These are phyloP conservation scores for Geotrichum australiense DNA, from an alignment of 1,139 yeast genomes.

Conservation along the genomic window DNA sequence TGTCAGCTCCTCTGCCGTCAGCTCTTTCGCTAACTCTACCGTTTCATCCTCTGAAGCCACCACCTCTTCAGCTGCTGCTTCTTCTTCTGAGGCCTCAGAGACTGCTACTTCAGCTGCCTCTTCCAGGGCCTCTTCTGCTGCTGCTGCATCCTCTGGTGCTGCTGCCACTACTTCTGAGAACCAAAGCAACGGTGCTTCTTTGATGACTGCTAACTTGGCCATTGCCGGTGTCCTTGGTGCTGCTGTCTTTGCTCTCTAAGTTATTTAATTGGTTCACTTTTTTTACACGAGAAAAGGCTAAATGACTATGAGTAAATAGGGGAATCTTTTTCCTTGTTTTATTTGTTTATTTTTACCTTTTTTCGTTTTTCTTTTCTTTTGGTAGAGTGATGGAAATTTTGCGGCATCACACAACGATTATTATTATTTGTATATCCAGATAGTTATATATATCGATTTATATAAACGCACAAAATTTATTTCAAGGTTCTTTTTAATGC, in stretches of 20 bases:
- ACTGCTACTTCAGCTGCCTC: conserved; percentile 17
- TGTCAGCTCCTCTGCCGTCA: conserved; percentile 10
- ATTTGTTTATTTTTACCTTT: not conserved
- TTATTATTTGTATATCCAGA: too few species aligned
- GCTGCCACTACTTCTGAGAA: conserved; percentile 19
- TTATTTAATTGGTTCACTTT: not conserved
- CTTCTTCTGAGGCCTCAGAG: conserved; percentile 23
- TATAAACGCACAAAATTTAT: too few species aligned
- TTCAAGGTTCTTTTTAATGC: too few species aligned
- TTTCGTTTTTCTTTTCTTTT: too few species aligned
- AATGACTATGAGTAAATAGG: not conserved
- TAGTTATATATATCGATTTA: too few species aligned
- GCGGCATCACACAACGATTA: too few species aligned
- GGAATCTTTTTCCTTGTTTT: not conserved
- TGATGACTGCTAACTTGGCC: conserved; percentile 18
- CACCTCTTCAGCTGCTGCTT: conserved; percentile 29
- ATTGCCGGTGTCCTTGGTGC: conserved; percentile 16
- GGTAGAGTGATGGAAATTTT: too few species aligned
- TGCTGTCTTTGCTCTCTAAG: conserved; percentile 21
- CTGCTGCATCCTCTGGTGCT: conserved; percentile 20
- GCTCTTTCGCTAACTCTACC: conserved; percentile 18
- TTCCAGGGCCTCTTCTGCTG: conserved; percentile 23
- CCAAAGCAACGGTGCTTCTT: conserved; percentile 18
- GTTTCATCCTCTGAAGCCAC: conserved; percentile 10
- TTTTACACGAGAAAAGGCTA: not conserved